Conservation (phyloP, 2,329 filamentous ascomycete species). For the Byssochlamys sp. region DNA sequence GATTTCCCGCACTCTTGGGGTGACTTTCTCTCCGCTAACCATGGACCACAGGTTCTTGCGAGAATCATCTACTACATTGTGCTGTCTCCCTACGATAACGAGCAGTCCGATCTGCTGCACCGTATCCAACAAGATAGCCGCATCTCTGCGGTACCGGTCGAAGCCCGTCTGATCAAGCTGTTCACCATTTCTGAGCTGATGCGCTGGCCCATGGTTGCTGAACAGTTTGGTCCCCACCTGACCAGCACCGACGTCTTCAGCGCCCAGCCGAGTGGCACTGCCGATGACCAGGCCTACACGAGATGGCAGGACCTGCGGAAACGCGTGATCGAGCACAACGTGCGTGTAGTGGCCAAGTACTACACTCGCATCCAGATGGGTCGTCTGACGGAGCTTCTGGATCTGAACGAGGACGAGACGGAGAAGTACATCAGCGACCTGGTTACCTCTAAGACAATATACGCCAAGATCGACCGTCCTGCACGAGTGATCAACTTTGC, state of each 20-base stretch:
- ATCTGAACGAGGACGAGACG: slow-evolving; percentile 87
- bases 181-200: slow-evolving; percentile 95
- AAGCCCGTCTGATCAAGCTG: slow-evolving; percentile 78
- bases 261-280: slow-evolving; percentile 49
- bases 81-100: slow-evolving; percentile 92
- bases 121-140: slow-evolving; percentile 79
- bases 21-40: slow-evolving; percentile 5
- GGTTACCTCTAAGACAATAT: slow-evolving; percentile 94
- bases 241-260: slow-evolving; percentile 86
- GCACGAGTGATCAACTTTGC: slow-evolving; percentile 88
- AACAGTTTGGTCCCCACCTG: slow-evolving; percentile 79
- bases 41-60: slow-evolving; percentile 63
- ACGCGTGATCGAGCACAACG: slow-evolving; percentile 98
- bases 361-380: slow-evolving; percentile 94
- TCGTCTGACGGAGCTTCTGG: slow-evolving; percentile 79
- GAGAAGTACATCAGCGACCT: slow-evolving; percentile 98
- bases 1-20: slow-evolving; percentile 17
- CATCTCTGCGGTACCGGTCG: slow-evolving; percentile 64
- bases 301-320: slow-evolving; percentile 93
- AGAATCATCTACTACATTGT: slow-evolving; percentile 97
- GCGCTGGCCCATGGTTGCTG: slow-evolving; percentile 90
- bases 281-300: slow-evolving; percentile 69
- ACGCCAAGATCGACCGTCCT: slow-evolving; percentile 91
- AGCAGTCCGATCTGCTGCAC: slow-evolving; percentile 93
- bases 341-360: slow-evolving; percentile 94